Conservation (phyloP, 176 grass and related monocot species). For the Bromus sterilis region DNA sequence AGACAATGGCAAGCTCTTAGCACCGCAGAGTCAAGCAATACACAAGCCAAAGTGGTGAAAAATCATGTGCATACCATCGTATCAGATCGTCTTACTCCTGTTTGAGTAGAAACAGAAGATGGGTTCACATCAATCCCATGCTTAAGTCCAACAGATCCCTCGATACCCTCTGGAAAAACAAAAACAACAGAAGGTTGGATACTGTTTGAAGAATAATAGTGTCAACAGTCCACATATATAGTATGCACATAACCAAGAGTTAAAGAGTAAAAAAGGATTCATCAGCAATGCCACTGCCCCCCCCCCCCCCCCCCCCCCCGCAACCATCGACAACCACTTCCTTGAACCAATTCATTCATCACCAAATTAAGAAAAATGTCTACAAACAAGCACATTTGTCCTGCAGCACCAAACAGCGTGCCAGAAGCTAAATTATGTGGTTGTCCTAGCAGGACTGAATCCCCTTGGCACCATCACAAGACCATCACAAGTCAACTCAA, state of each 20-base stretch:
- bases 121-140: slow-evolving; percentile 16
- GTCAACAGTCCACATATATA: slow-evolving; percentile 26
- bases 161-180: slow-evolving; percentile 58
- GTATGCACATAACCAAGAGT: slow-evolving; percentile 20
- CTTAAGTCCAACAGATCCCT: slow-evolving; percentile 35
- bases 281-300: slow-evolving; percentile 15
- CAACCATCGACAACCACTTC: slow-evolving; percentile 6
- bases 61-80: slow-evolving; percentile 39
- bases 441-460: not conserved
- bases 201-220: slow-evolving; percentile 36
- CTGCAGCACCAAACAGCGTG: slow-evolving; percentile 16
- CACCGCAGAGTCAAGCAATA: not conserved
- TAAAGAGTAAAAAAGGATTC: slow-evolving; percentile 18
- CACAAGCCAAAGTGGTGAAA: not conserved
- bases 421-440: slow-evolving; percentile 8
- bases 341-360: not conserved
- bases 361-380: not conserved
- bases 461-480: not conserved
- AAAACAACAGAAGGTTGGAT: slow-evolving; percentile 43
- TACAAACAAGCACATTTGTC: slow-evolving; percentile 18
- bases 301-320: slow-evolving; percentile 1
- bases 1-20: not conserved
- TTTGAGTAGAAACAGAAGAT: slow-evolving; percentile 8
- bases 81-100: slow-evolving; percentile 26
- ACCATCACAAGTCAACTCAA: slow-evolving; percentile 22